Percentiles rank a stretch among this genome's conserved stretches.
Conservation (phyloP, 805 yeast species). For the Saccharomyces cerevisiae region DNA sequence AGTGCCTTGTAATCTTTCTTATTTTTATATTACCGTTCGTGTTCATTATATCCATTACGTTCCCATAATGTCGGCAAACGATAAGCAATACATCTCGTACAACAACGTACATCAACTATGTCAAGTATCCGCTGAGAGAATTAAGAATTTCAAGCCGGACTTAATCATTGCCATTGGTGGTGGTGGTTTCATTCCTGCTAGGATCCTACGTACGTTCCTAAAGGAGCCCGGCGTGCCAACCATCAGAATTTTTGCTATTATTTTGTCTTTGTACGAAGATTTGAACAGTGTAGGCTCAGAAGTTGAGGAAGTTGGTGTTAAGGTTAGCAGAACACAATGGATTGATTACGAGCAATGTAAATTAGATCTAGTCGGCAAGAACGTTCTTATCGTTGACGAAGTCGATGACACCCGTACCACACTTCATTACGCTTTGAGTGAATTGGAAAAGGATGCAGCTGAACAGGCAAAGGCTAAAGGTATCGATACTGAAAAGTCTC, state of each 20-base stretch:
- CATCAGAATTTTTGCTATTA: conserved; percentile 90
- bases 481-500: conserved; percentile 34
- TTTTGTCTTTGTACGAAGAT: conserved; percentile 84
- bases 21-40: background rate
- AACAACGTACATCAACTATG: conserved; percentile 73
- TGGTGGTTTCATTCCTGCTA: conserved; percentile 96
- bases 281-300: conserved; percentile 50
- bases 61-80: conserved; percentile 23
- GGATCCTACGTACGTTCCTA: conserved; percentile 87
- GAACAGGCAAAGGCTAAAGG: conserved; percentile 49
- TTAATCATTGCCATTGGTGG: conserved; percentile 93
- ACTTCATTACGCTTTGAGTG: conserved; percentile 68
- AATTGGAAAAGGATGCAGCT: conserved; percentile 61
- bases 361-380: conserved; percentile 56
- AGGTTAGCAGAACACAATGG: conserved; percentile 77
- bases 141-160: conserved; percentile 73
- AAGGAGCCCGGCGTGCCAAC: conserved; percentile 84
- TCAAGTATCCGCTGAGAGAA: conserved; percentile 51
- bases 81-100: conserved; percentile 68
- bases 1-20: background rate
- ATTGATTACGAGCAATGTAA: conserved; percentile 61
- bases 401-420: conserved; percentile 85
- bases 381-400: conserved; percentile 68
- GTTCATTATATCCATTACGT: background rate
- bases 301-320: conserved; percentile 52